A percentile compares a stretch with the other conserved stretches of the same genome.
These are phyloP conservation scores for Nigrograna mackinnonii DNA, from an alignment of 2,329 filamentous ascomycete species.

Conservation along the genomic window DNA sequence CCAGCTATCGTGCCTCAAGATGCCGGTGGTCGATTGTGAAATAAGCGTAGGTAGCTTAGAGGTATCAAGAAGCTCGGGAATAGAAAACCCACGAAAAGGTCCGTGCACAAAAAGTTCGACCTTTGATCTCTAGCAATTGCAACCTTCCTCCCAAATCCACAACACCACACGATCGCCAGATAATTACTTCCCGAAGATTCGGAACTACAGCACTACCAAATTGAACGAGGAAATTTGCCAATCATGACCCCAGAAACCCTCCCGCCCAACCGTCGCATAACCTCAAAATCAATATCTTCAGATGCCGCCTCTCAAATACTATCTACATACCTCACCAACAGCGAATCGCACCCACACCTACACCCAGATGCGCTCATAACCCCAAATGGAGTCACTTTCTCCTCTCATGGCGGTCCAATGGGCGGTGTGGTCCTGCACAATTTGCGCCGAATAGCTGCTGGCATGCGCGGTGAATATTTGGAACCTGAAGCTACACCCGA, in stretches of 20 bases:
- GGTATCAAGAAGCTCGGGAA: no score
- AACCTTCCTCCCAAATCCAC: constrained; percentile 3
- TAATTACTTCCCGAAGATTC: no score
- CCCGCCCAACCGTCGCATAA: constrained; percentile 41
- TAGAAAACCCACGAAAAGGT: no score
- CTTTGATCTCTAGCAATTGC: constrained; percentile 11
- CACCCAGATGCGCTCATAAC: constrained; percentile 53
- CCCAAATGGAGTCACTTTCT: constrained; percentile 45
- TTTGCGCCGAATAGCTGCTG: constrained; percentile 56
- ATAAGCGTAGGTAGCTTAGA: no score
- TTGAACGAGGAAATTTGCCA: not conserved
- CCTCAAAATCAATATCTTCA: constrained; percentile 33
- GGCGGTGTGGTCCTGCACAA: constrained; percentile 58
- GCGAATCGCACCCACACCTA: constrained; percentile 46
- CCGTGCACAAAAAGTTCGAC: constrained; percentile 40
- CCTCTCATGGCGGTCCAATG: constrained; percentile 44
- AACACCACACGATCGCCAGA: not conserved
- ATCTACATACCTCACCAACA: constrained; percentile 44
- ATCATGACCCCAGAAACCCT: constrained; percentile 38
- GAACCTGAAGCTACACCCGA: constrained; percentile 48
- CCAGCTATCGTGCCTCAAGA: no score
- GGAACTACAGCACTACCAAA: not conserved
- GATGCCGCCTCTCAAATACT: constrained; percentile 39
- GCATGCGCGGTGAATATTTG: constrained; percentile 55
- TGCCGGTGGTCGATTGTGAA: no score